Conservation (phyloP, 73 alveolate species). For the Paramecium caudatum region DNA sequence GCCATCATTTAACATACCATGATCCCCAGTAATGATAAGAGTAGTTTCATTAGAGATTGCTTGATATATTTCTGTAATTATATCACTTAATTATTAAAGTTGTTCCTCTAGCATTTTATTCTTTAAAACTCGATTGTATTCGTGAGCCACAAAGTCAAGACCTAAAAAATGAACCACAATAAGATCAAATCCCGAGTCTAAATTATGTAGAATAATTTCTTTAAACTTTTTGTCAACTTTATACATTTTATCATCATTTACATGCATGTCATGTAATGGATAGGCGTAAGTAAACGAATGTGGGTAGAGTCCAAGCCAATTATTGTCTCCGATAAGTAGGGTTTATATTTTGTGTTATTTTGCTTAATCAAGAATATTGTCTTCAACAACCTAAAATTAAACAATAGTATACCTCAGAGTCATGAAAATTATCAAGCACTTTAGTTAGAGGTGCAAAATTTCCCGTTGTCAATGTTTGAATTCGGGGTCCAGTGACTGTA, state of each 20-base stretch:
- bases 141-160: conserved; percentile 88
- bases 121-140: conserved; percentile 56
- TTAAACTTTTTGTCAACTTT: background rate
- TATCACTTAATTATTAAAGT: conserved; percentile 75
- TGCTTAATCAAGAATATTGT: conserved; percentile 75
- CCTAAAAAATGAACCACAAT: conserved; percentile 83
- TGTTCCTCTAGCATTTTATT: conserved; percentile 73
- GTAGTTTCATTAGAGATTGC: conserved; percentile 77
- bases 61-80: conserved; percentile 74
- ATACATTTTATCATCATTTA: conserved; percentile 78
- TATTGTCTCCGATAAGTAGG: conserved; percentile 87
- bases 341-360: conserved; percentile 36
- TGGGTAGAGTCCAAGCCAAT: conserved; percentile 84
- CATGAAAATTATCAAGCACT: conserved; percentile 2
- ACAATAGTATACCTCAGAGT: background rate
- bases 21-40: conserved; percentile 85
- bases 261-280: conserved; percentile 81
- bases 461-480: conserved; percentile 15
- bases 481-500: conserved; percentile 1
- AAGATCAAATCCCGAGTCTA: background rate
- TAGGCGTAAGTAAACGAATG: conserved; percentile 60
- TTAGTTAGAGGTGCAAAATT: background rate
- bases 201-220: background rate
- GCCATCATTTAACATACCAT: conserved; percentile 89
- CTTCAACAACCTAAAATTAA: background rate